Evolutionary conservation across 192 early-diverging fungal genomes (phyloP), one percentile per base, ranked within the genome.

Genomic region (Coemansia umbellata): DNA sequence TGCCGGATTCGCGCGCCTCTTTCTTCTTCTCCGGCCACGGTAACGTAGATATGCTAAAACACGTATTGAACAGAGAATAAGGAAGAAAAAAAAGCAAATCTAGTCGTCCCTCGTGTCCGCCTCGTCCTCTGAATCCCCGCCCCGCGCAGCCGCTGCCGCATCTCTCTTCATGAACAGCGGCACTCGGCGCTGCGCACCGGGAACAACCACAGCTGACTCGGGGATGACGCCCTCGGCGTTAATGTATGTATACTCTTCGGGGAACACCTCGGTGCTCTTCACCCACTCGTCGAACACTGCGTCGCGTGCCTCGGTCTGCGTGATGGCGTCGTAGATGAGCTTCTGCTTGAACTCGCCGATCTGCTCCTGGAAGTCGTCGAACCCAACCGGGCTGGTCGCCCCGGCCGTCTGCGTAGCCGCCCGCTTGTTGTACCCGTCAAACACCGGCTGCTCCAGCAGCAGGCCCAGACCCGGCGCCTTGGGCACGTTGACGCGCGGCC

Each of bases 391-490:
- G 1, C 63, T 63, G 23, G 68, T 62, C 5, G 62, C 33, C 1
- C 58, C 63, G 24, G 69, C 30, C 15, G 58, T 58, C 36, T 53
- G 51, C 4, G 58, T 15, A 9, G 40, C 22, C 52, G 52, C 37
- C 35, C 56, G 60, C 50, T 67, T 60, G 56, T 90, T 92, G 55
- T 87, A 91, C 8, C 72, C 75, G 10, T 78, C 68, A 58, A 87
- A 91, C 32, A 90, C 69, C 21, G 87, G 85, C 69, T 79, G 75
- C 47, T 95, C 91, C n/a, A 97, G 76, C 43, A 95, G 74, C 26
- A 97, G 70, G 10, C 95, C 95, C 6, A 93, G 72, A 7, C 86
- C 88, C 8, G 97, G 97, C 13, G 93, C 97, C 74, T 96, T 98
- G 51, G 97, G 97, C 30, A 98, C 88, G 70, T 99, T 99, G 57